Conservation (phyloP, 768 basidiomycete species). For the Pleurotus tuber-regium region DNA sequence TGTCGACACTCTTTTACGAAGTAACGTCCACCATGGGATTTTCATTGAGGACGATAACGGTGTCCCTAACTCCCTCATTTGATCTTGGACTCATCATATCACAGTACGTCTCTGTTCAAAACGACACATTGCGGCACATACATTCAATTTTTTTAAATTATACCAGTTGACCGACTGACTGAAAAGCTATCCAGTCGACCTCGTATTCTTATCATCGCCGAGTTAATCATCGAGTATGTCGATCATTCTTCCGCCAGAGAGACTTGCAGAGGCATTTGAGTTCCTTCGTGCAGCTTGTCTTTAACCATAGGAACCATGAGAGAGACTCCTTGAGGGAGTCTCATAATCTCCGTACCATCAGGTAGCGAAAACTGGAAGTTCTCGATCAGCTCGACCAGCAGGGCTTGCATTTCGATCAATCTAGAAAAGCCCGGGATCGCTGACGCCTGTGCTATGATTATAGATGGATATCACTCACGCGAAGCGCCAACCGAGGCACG, state of each 20-base stretch:
- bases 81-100: no score
- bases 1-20: no score
- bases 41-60: no score
- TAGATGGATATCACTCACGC: constrained; percentile 20
- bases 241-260: constrained; percentile 13
- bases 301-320: constrained; percentile 33
- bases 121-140: no score
- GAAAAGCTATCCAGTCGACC: no score
- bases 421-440: constrained; percentile 13
- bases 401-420: constrained; percentile 36
- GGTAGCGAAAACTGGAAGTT: constrained; percentile 37
- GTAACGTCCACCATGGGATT: no score
- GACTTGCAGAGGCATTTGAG: constrained; percentile 33
- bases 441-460: background rate
- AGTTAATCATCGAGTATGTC: no score
- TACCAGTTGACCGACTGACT: no score
- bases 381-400: constrained; percentile 36
- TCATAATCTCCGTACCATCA: constrained; percentile 25
- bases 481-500: constrained; percentile 14
- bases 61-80: no score
- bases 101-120: no score
- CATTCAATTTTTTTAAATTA: no score
- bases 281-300: constrained; percentile 20
- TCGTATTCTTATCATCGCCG: no score
- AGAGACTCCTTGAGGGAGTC: constrained; percentile 26